phyloP scores from a whole-genome alignment of 371 early-diverging fungal species.

The Apophysomyces ossiformis region DNA sequence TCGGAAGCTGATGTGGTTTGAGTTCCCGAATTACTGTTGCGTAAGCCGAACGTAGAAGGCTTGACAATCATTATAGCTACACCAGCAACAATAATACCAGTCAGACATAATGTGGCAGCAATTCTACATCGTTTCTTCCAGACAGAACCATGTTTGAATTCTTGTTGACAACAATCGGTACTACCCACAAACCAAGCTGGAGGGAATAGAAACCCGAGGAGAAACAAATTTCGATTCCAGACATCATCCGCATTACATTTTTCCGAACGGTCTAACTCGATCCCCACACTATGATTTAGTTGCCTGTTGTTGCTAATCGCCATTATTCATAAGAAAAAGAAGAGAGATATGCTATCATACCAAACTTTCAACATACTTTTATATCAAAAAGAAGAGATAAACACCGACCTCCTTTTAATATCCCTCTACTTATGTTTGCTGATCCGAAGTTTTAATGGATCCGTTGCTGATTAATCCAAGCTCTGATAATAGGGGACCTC shows the following conservation, averaged over 20 bases:
- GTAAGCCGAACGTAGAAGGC: constrained; percentile 41
- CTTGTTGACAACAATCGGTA: constrained; percentile 20
- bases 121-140: constrained; percentile 56
- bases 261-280: neutral
- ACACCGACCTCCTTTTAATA: no score
- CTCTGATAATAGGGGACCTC: no score
- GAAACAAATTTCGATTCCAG: constrained; percentile 33
- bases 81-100: constrained; percentile 27
- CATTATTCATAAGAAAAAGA: no score
- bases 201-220: constrained; percentile 43
- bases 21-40: constrained; percentile 30
- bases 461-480: no score
- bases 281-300: neutral
- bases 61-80: constrained; percentile 43
- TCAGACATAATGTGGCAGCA: constrained; percentile 39
- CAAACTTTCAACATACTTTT: no score
- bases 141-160: constrained; percentile 4
- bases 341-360: no score
- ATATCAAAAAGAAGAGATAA: no score
- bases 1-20: constrained; percentile 37
- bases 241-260: neutral
- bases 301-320: neutral
- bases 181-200: constrained; percentile 49
- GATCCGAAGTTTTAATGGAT: no score
- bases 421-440: no score